Evolutionary conservation across 108 stramenopile genomes (phyloP).

Genomic region (Tribonema minus): DNA sequence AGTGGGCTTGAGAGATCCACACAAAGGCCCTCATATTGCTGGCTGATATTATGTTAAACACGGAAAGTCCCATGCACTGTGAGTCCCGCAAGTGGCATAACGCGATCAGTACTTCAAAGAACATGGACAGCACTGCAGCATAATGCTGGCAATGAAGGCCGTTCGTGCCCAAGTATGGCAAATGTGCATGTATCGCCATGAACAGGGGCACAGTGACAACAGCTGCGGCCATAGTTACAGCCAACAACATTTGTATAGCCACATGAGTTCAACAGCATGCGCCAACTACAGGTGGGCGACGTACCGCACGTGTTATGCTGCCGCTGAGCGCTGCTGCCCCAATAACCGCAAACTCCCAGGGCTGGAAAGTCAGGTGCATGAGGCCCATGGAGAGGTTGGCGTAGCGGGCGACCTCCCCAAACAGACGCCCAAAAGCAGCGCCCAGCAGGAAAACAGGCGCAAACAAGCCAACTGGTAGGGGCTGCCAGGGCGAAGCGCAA

Average conservation of each 20-base stretch:
- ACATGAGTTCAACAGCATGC: no score
- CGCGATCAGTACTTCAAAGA: no score
- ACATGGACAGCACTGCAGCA: background rate
- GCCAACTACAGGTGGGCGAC: no score
- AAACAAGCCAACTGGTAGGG: constrained; percentile 34
- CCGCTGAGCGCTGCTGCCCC: constrained; percentile 50
- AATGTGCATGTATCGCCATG: background rate
- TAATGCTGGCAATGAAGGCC: background rate
- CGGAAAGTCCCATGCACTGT: no score
- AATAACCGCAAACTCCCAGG: constrained; percentile 54
- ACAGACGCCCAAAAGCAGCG: constrained; percentile 23
- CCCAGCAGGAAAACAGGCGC: constrained; percentile 30
- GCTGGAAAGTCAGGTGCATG: constrained; percentile 25
- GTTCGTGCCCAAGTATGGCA: background rate
- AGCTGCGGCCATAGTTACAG: no score
- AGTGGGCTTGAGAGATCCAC: no score
- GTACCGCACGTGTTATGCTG: constrained; percentile 44
- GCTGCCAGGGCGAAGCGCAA: no score
- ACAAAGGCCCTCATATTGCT: no score
- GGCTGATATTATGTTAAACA: no score
- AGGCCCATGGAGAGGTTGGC: background rate
- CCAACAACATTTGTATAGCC: no score
- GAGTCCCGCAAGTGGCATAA: no score
- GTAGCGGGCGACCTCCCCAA: constrained; percentile 1
- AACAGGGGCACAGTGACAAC: background rate